phyloP scores from a whole-genome alignment of 2,329 filamentous ascomycete species.

The Arthrobotrys sinensis region DNA sequence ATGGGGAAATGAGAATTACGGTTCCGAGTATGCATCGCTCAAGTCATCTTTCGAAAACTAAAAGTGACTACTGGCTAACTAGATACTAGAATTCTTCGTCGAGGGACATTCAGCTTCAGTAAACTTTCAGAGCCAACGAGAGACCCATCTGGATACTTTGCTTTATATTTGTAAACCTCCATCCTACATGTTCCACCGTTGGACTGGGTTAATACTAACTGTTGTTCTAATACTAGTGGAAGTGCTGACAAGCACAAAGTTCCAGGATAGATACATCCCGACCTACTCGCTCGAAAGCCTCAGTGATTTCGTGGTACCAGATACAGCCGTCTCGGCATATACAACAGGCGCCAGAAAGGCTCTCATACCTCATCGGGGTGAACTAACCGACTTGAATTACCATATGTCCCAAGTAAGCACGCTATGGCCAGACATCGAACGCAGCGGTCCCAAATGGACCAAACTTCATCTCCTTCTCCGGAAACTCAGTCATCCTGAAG shows the following conservation, averaged over 20 bases:
- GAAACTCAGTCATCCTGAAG: conserved; percentile 13
- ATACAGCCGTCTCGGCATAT: too few species aligned
- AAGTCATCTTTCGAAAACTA: background rate
- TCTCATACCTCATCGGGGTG: conserved; percentile 2
- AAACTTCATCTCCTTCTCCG: conserved; percentile 27
- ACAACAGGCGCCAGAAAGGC: background rate
- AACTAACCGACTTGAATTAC: conserved; percentile 17
- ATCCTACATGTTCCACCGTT: background rate
- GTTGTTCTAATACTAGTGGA: conserved; percentile 20
- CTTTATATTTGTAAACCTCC: conserved; percentile 31
- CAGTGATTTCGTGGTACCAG: too few species aligned
- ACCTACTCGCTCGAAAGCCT: conserved; percentile 4
- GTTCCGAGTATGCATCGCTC: conserved; percentile 35
- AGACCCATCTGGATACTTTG: conserved; percentile 24
- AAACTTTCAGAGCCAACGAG: conserved; percentile 28
- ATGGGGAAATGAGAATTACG: conserved; percentile 45
- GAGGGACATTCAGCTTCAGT: conserved; percentile 31
- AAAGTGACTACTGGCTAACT: background rate
- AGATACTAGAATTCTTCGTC: conserved; percentile 25
- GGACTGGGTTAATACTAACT: too few species aligned
- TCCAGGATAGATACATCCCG: conserved; percentile 32
- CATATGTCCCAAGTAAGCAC: conserved; percentile 1
- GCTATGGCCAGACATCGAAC: conserved; percentile 6
- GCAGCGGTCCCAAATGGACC: conserved; percentile 37
- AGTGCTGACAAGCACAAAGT: conserved; percentile 34